Evolutionary conservation across 2,329 filamentous ascomycete genomes (phyloP), one percentile per base, ranked within the genome.

Genomic region (Pseudogymnoascus sp.): DNA sequence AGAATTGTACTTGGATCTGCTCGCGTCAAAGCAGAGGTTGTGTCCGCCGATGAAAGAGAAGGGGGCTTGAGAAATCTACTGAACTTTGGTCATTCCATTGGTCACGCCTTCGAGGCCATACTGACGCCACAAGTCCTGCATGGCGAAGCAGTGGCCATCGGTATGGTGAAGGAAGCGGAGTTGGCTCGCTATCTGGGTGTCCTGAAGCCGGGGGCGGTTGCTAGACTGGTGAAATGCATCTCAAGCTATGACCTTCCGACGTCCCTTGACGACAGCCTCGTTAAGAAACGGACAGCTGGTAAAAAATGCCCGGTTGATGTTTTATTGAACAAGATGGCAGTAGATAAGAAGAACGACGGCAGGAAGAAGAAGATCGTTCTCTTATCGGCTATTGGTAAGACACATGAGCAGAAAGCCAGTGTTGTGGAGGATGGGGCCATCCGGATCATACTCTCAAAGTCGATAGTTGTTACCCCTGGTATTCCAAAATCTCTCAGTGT

Each of bases 291-390:
- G 66, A 92, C 91, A 4, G 92, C 91, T 1, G 90, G 89, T 62
- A 97, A 96, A 76, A 82, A 85, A 67, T 99, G 94, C 73, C 88
- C 90, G 0, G 90, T 97, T 2, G 90, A 97, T 69, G 83, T 89
- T 37, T 77, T 99, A 61, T 82, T 99, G 63, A 83, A 88, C 68
- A 96, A 96, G 74, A 99, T 99, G 94, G 92, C 89, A 0, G 89
- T 99, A 7, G 94, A 99, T 77, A 99, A 99, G 83, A 99, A 99
- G 80, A 99, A 99, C 68, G 90, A 96, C 50, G 94, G 94, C 1
- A 84, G 84, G 64, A 92, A 93, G 76, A 99, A 99, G 81, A 97
- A 96, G 77, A 89, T 99, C 66, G 93, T 97, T 5, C 83, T 99
- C 6, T 81, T 99, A 10, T 92, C 92, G 0, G 89, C 89, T 11